Evolutionary conservation across 1,139 yeast genomes (phyloP), one percentile per base, ranked within the genome.

Genomic region (Lodderomyces elongisporus): DNA sequence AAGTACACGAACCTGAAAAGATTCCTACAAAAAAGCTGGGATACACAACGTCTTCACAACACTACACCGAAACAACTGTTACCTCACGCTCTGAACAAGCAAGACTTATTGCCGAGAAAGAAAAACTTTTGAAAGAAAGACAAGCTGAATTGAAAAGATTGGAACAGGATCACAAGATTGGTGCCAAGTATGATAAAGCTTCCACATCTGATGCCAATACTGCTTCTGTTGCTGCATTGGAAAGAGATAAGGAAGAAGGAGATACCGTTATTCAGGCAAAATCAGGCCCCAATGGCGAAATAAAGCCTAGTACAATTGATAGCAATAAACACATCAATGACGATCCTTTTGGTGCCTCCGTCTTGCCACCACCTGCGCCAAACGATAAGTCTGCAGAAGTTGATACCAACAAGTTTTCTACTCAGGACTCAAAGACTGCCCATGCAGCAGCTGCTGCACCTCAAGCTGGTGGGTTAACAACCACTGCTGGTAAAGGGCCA

Each of bases 301-400:
- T 38, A 4, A 41, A 36, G 3, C 51, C 41, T 28, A 54, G 71
- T 5, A 65, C 69, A 14, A 67, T 68, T 32, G 74, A 68, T 39
- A 51, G 56, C 42, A 62, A 59, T 42, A 36, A 42, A 14, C 74
- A 68, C 38, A 45, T 30, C 23, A 18, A 20, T 27, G 41, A 34
- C n/a, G 9, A 14, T 10, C 28, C 20, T 8, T 17, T 17, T 5
- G 32, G 33, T 7, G 18, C 33, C 12, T 20, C 27, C 8, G 27
- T 27, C 7, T 14, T 31, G 5, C 29, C 33, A 5, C 29, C 33
- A 5, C 29, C 33, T 3, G 25, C 23, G 6, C 35, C 38, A 22
- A 30, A 28, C 13, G 34, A 35, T 20, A 24, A 33, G 28, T 27
- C 28, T 14, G 30, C 14, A n/a, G 23, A 13, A 12, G 30, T 15